Evolutionary conservation across 1,139 yeast genomes (phyloP).

Genomic region (Torulaspora globosa): DNA sequence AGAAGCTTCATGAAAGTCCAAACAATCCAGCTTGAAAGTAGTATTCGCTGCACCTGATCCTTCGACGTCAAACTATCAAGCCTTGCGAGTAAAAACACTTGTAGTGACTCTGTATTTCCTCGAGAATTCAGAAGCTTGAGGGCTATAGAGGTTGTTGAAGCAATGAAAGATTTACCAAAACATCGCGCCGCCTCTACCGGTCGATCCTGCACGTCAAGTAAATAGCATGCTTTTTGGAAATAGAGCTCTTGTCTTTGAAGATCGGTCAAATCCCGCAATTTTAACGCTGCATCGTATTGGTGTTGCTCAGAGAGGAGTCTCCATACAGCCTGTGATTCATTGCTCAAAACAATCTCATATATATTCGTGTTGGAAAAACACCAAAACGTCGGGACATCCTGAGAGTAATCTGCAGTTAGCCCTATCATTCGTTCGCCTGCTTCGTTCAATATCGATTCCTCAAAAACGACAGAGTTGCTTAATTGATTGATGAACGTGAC

Average conservation of each 20-base stretch:
- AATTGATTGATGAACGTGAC: constrained; percentile 48
- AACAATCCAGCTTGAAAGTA: constrained; percentile 80
- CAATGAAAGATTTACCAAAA: constrained; percentile 54
- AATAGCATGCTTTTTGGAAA: constrained; percentile 59
- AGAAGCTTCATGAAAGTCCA: constrained; percentile 57
- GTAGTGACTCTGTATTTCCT: constrained; percentile 44
- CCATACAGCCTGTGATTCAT: constrained; percentile 79
- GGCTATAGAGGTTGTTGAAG: constrained; percentile 64
- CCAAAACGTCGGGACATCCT: constrained; percentile 54
- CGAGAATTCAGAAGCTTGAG: constrained; percentile 51
- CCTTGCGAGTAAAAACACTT: constrained; percentile 55
- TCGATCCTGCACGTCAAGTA: constrained; percentile 38
- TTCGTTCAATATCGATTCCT: constrained; percentile 39
- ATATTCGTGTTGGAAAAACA: constrained; percentile 48
- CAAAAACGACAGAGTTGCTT: constrained; percentile 45
- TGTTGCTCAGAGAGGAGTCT: constrained; percentile 58
- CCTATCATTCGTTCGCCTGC: constrained; percentile 49
- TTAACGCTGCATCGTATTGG: constrained; percentile 66
- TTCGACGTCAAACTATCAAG: constrained; percentile 41
- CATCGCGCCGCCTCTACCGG: constrained; percentile 54
- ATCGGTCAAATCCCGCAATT: constrained; percentile 41
- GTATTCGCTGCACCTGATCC: constrained; percentile 50
- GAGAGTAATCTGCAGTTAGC: constrained; percentile 52
- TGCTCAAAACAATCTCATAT: constrained; percentile 63
- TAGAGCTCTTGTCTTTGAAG: constrained; percentile 52